These are phyloP conservation scores for Paspalum notatum DNA, from an alignment of 176 grass and related monocot species.

Conservation along the genomic window DNA sequence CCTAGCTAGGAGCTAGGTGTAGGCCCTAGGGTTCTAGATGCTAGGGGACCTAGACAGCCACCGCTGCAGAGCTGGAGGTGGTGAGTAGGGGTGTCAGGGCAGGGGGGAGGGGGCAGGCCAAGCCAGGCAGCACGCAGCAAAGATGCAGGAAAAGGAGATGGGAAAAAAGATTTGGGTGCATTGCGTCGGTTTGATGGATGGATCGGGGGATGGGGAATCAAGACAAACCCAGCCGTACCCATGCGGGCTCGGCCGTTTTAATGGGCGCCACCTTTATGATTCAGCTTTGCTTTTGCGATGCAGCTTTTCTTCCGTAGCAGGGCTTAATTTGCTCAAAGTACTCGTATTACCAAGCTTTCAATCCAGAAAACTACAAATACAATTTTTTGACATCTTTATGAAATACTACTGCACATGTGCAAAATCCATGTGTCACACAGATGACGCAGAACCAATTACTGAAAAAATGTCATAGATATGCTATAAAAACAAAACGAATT, in stretches of 20 bases:
- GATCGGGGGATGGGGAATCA: constrained; percentile 13
- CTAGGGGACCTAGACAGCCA: constrained; percentile 52
- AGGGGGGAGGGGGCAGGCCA: constrained; percentile 38
- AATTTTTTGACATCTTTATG: neutral
- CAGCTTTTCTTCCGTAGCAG: constrained; percentile 6
- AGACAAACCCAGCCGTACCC: constrained; percentile 46
- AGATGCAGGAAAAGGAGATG: constrained; percentile 35
- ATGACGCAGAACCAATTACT: neutral
- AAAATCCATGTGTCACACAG: neutral
- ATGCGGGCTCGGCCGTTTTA: constrained; percentile 28
- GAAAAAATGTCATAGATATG: neutral
- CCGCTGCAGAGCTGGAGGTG: constrained; percentile 23
- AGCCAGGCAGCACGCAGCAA: constrained; percentile 17
- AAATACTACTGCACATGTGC: neutral
- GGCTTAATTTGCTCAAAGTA: neutral
- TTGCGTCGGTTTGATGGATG: constrained; percentile 1
- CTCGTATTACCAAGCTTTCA: neutral
- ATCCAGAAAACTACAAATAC: neutral
- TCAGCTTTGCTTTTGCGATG: constrained; percentile 23
- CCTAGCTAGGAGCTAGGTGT: constrained; percentile 8
- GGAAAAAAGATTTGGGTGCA: neutral
- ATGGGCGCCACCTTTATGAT: constrained; percentile 13
- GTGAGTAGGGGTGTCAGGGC: constrained; percentile 33
- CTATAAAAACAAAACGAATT: too few species aligned
- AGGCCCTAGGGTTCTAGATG: constrained; percentile 32